A percentile compares a stretch with the other conserved stretches of the same genome.
These are phyloP conservation scores for Colletotrichum chlorophyti DNA, from an alignment of 2,329 filamentous ascomycete genomes.

Conservation along the genomic window DNA sequence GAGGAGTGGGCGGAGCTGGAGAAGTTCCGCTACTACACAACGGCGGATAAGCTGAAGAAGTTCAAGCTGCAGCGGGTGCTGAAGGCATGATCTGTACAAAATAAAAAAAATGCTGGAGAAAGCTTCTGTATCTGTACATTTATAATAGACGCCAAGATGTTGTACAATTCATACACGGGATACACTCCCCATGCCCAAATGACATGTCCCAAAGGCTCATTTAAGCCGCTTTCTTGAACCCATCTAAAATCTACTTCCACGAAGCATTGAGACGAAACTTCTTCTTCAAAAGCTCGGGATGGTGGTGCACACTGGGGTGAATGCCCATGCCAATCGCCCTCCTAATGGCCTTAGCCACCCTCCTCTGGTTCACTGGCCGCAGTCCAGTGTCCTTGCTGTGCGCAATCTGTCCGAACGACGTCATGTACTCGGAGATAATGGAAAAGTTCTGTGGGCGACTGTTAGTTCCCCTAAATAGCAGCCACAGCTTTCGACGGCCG, in stretches of 20 bases:
- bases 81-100: constrained; percentile 52
- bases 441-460: constrained; percentile 77
- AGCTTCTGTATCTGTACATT: constrained; percentile 31
- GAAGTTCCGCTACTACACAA: constrained; percentile 54
- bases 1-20: constrained; percentile 72
- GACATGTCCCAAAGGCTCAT: not conserved
- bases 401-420: constrained; percentile 83
- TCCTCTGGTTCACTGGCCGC: constrained; percentile 88
- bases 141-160: constrained; percentile 30
- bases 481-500: no score
- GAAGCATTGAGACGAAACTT: constrained; percentile 33
- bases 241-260: constrained; percentile 7
- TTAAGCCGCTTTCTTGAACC: not conserved
- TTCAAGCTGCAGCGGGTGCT: constrained; percentile 58
- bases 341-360: constrained; percentile 90
- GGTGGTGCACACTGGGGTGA: constrained; percentile 88
- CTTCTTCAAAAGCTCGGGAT: constrained; percentile 78
- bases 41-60: constrained; percentile 51
- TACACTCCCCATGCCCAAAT: not conserved
- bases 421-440: constrained; percentile 88
- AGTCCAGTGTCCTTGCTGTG: constrained; percentile 79
- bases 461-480: no score
- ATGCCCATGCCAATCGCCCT: constrained; percentile 88
- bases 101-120: constrained; percentile 31
- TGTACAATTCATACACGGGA: constrained; percentile 33